phyloP scores from a whole-genome alignment of 257 asterid species.

The Nicotiana sylvestris region DNA sequence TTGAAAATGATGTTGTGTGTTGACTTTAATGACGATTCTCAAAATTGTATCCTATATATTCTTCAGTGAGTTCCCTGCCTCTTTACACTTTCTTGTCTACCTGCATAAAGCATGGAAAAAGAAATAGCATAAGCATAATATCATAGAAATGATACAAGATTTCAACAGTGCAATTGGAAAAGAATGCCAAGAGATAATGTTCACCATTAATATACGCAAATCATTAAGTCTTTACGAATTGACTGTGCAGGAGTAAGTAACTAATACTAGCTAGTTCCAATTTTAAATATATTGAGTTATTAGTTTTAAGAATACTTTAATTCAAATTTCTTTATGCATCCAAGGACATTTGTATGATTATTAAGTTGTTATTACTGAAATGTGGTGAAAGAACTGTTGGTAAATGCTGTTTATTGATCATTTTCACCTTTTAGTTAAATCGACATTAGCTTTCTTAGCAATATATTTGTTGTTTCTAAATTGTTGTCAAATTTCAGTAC shows the following conservation, averaged over 20 bases:
- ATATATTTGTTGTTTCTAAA: neutral
- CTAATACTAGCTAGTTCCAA: neutral
- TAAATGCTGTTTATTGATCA: neutral
- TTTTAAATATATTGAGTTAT: neutral
- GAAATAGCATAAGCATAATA: too few species aligned
- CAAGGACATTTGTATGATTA: neutral
- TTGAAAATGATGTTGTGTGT: neutral
- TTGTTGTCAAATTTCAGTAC: neutral
- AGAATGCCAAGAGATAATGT: too few species aligned
- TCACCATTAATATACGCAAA: too few species aligned
- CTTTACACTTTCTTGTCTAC: too few species aligned
- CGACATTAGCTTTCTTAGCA: neutral
- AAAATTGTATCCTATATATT: neutral
- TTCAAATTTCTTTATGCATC: neutral
- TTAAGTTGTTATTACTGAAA: neutral
- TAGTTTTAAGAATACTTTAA: neutral
- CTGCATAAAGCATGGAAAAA: too few species aligned
- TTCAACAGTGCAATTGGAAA: too few species aligned
- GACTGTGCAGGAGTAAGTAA: conserved; percentile 62
- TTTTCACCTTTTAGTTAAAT: neutral
- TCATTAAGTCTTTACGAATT: too few species aligned
- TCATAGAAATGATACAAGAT: too few species aligned
- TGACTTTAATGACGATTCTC: neutral
- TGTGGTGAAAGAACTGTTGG: neutral
- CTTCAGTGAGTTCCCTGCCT: too few species aligned